Base-by-base conservation (phyloP, 2,329 filamentous ascomycete genomes). In the Hypomyces rosellus region DNA sequence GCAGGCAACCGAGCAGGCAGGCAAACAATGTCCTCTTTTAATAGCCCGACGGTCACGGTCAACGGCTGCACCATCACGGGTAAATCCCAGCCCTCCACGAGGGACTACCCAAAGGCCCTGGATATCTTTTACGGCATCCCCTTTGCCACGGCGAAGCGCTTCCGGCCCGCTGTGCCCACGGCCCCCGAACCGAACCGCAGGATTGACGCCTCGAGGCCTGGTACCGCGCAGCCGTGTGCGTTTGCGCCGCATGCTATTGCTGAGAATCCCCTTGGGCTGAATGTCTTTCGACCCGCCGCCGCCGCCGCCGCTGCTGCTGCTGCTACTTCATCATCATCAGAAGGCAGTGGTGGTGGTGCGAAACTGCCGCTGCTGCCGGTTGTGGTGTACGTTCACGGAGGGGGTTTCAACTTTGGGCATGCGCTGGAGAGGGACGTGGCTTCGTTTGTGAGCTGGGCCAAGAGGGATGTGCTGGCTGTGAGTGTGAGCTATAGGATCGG, bases 401-500 rank as follows among this genome's bases (percentile, higher is more conserved):
- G 83, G 3, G 76, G 72, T 5, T 86, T 85, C 68, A 77, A 84
- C 69, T 72, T 74, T 59, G 73, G 79, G 36, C 58, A 65, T 57
- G 74, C 77, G 46, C 61, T 69, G 30, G 76, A 77, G 67, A 74
- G 84, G 50, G 76, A 86, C 60, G 78, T 85, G 54, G 75, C 74
- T 0, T 78, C 77, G 34, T 80, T 87, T 66, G 76, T 85, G 13
- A 73, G 76, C 5, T 84, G 77, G 69, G 66, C 74, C 3, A 66
- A 67, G 41, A 25, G 9, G 43, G 75, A 76, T 9, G 67, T 86
- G 46, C 69, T 87, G 39, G 78, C 71, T 34, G 73, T 85, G 46
- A 78, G 73, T 62, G 77, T 84, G 62, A 80, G 78, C 65, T 82
- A 87, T 64, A 75, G 85, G 9, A 74, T 88, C 45, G 81, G 82